Conservation (phyloP, 805 yeast species). For the Isabelozyma gotoi region DNA sequence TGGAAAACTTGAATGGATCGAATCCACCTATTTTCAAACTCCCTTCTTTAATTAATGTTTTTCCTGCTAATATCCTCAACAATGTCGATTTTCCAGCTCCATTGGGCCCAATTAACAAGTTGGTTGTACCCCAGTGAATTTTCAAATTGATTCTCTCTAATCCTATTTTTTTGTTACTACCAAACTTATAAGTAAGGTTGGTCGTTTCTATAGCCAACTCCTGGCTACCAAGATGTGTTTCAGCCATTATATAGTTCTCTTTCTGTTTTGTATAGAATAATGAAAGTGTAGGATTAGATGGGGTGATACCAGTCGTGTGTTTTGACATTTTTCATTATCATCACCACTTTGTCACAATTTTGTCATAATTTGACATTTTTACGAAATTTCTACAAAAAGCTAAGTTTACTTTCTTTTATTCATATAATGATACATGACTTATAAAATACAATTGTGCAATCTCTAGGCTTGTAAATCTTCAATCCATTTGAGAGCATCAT, state of each 20-base stretch:
- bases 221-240: background rate
- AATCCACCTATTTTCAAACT: slow-evolving; percentile 70
- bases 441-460: no score
- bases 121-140: slow-evolving; percentile 71
- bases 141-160: slow-evolving; percentile 59
- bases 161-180: slow-evolving; percentile 59
- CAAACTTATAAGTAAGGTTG: slow-evolving; percentile 68
- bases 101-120: slow-evolving; percentile 85
- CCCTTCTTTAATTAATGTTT: slow-evolving; percentile 78
- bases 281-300: no score
- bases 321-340: background rate
- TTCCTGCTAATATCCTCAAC: slow-evolving; percentile 83
- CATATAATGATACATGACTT: background rate
- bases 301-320: no score
- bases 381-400: no score
- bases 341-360: background rate
- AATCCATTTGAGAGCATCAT: slow-evolving; percentile 20
- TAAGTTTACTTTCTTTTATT: background rate
- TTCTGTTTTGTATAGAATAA: no score
- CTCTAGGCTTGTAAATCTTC: slow-evolving; percentile 8
- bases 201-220: slow-evolving; percentile 58
- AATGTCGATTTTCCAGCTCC: slow-evolving; percentile 97
- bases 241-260: background rate
- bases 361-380: no score
- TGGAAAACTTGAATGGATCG: slow-evolving; percentile 77